Conservation (phyloP, 164 flowering plant species). For the Platanus orientalis region DNA sequence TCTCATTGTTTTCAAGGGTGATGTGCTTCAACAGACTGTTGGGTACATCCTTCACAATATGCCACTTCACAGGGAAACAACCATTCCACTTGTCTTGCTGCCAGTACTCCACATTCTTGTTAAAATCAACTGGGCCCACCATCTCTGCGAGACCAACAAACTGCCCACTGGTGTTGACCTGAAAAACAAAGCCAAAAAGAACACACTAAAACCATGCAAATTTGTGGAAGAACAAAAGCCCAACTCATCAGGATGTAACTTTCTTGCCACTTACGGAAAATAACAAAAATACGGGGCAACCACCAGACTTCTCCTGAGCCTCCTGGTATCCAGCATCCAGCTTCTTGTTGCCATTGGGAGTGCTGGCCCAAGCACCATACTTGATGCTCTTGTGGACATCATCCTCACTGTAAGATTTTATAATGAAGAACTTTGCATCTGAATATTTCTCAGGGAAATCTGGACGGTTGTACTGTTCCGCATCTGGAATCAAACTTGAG, state of each 20-base stretch:
- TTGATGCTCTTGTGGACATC: constrained; percentile 52
- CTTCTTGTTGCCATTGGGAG: constrained; percentile 45
- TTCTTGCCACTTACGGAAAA: constrained; percentile 73
- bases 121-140: constrained; percentile 79
- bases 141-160: constrained; percentile 89
- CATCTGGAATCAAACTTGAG: constrained; percentile 16
- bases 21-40: constrained; percentile 76
- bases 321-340: constrained; percentile 23
- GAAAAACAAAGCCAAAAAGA: not conserved
- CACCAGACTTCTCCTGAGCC: constrained; percentile 11
- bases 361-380: constrained; percentile 46
- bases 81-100: constrained; percentile 96
- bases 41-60: constrained; percentile 81
- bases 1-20: constrained; percentile 77
- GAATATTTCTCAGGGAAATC: constrained; percentile 31
- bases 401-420: constrained; percentile 54
- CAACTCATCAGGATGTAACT: not conserved
- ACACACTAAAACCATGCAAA: not conserved
- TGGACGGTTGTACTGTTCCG: constrained; percentile 25
- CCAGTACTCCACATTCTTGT: constrained; percentile 75
- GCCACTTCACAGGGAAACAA: constrained; percentile 84
- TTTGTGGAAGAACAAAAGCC: not conserved
- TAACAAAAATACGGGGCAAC: constrained; percentile 18
- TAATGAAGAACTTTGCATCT: constrained; percentile 41
- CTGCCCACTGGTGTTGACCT: constrained; percentile 92